Conservation (phyloP, 2,329 filamentous ascomycete species). For the Colletotrichum camelliae region DNA sequence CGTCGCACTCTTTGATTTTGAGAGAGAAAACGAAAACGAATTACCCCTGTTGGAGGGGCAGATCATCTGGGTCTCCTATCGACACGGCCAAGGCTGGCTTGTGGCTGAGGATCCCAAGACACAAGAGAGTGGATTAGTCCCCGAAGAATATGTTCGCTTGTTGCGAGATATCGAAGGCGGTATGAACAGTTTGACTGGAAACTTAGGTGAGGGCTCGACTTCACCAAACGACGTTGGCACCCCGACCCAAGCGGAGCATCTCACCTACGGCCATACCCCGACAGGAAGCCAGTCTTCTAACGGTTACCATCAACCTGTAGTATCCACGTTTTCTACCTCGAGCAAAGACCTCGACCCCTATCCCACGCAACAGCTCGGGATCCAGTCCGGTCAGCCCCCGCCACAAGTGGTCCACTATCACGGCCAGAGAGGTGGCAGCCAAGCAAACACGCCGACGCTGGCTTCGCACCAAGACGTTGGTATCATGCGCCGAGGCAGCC, state of each 20-base stretch:
- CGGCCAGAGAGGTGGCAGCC: conserved; percentile 70
- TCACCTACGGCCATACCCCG: conserved; percentile 22
- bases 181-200: conserved; percentile 73
- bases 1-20: conserved; percentile 94
- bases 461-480: conserved; percentile 56
- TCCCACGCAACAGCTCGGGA: conserved; percentile 67
- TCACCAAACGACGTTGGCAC: conserved; percentile 63
- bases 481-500: conserved; percentile 52
- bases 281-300: conserved; percentile 47
- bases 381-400: conserved; percentile 66
- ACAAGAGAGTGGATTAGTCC: conserved; percentile 91
- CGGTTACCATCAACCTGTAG: conserved; percentile 71
- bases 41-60: conserved; percentile 91
- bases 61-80: conserved; percentile 94
- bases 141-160: conserved; percentile 93
- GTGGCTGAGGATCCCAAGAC: conserved; percentile 96
- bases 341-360: conserved; percentile 74
- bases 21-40: conserved; percentile 95
- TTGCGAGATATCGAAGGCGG: conserved; percentile 93
- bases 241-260: conserved; percentile 66
- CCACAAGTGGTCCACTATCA: conserved; percentile 73
- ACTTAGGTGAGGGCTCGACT: conserved; percentile 57
- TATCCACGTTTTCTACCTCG: conserved; percentile 74
- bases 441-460: conserved; percentile 68
- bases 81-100: conserved; percentile 96